These are phyloP conservation scores for Eutrema salsugineum DNA, from an alignment of 441 rosid genomes.

Conservation along the genomic window DNA sequence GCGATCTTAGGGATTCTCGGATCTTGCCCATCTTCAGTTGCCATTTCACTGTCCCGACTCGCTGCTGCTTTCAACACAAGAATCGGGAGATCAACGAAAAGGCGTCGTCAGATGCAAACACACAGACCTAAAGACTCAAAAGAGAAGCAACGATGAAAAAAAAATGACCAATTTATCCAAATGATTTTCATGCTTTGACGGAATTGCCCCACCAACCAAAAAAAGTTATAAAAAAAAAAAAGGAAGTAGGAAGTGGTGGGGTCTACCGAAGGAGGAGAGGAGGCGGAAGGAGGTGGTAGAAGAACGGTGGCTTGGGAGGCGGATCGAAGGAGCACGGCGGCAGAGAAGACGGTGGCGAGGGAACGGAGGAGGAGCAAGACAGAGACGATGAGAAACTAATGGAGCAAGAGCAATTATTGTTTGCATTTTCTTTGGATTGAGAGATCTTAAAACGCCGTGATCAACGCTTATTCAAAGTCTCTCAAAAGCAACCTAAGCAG, in stretches of 20 bases:
- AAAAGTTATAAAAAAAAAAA: too few relatives aligned
- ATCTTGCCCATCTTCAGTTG: slow-evolving; percentile 49
- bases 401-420: slow-evolving; percentile 15
- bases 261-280: slow-evolving; percentile 8
- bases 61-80: slow-evolving; percentile 2
- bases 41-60: slow-evolving; percentile 41
- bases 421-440: slow-evolving; percentile 12
- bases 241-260: neutral
- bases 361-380: neutral
- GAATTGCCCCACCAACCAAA: slow-evolving; percentile 7
- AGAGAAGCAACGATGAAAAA: neutral
- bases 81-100: neutral
- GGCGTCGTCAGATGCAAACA: slow-evolving; percentile 17
- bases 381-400: neutral
- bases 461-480: neutral
- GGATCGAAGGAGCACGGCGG: neutral
- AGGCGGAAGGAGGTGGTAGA: slow-evolving; percentile 12
- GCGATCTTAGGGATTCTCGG: slow-evolving; percentile 62
- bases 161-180: slow-evolving; percentile 21
- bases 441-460: slow-evolving; percentile 14
- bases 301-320: slow-evolving; percentile 7
- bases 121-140: slow-evolving; percentile 17
- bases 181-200: neutral
- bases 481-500: too few relatives aligned
- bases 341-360: neutral